Base-by-base conservation (phyloP, 1,139 yeast genomes). In the Trichomonascaceae sp. region DNA sequence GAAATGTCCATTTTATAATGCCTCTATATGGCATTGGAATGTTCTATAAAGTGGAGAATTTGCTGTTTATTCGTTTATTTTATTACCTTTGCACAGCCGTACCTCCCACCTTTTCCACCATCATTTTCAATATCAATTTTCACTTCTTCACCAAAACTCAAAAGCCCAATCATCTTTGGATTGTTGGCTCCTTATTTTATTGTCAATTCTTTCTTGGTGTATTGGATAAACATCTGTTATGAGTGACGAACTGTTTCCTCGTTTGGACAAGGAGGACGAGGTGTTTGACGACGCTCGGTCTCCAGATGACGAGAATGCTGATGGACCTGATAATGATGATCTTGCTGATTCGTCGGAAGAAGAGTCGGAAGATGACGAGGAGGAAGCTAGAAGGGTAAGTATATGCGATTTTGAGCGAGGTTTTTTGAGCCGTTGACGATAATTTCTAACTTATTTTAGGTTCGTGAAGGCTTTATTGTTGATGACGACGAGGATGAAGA, bases 381-480 rank as follows among this genome's bases (percentile, higher is more conserved):
- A 72, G 50, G 78, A 74, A 57, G 67, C 72, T 52, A 73, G 69
- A 48, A 68, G 63, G 58, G 71, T 67, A 54, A 43, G 69, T 51
- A 17, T 22, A 9, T 9, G 24, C 24, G 24, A 22, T 12, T 30
- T 12, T 19, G 19, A 12, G 13, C 17, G 24, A 8, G 32, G 36
- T 12, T 22, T 20, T 8, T 15, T 12, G 12, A n/a, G n/a, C n/a
- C n/a, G n/a, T n/a, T 43, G 9, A 43, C 18, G 45, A 15, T 7
- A 9, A 7, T 17, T 15, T 10, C 38, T 45, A 54, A 43, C 46
- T 22, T 9, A n/a, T 52, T 50, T 48, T 56, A 83, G 69, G 85
- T 91, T 45, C 83, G 93, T 55, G 96, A 89, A 61, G 98, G 97
- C 0, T 90, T 91, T 70, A 91, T 91, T 66, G 97, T 90, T 12